Evolutionary conservation across 257 asterid genomes (phyloP).

Genomic region (Solanum phureja): DNA sequence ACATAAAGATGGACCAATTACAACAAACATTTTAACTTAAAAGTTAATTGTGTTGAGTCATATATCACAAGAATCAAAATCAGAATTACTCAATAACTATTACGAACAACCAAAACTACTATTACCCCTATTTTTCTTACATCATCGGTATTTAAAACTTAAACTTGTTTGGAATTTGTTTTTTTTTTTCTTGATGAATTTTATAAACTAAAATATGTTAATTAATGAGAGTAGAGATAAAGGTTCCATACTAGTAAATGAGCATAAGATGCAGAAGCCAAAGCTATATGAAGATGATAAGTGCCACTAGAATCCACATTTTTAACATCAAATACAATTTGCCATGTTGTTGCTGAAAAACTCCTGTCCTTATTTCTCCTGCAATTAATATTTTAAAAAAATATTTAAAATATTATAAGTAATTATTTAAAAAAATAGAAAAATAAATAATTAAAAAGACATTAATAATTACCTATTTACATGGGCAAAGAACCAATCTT

Average conservation of each 20-base stretch:
- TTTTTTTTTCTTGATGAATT: not conserved
- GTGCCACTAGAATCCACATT: too few species aligned
- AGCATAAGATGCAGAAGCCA: conserved; percentile 1
- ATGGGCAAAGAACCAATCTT: conserved; percentile 36
- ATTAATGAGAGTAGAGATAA: not conserved
- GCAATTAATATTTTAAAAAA: not conserved
- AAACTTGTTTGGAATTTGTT: too few species aligned
- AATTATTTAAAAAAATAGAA: not conserved
- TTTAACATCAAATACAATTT: too few species aligned
- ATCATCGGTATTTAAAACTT: too few species aligned
- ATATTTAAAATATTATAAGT: not conserved
- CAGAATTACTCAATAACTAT: not conserved
- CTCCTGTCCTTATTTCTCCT: conserved; percentile 15
- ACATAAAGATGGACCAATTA: not conserved
- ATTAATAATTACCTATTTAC: conserved; percentile 1
- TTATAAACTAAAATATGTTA: not conserved
- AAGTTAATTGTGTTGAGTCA: not conserved
- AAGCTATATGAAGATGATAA: too few species aligned
- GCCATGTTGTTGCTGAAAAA: conserved; percentile 23
- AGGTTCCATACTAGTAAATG: conserved; percentile 31
- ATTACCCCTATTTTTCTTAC: too few species aligned
- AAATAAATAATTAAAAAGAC: not conserved
- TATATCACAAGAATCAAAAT: not conserved
- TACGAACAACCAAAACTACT: too few species aligned
- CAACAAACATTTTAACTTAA: not conserved